Percentiles rank a stretch among this genome's conserved stretches.
phyloP scores from a whole-genome alignment of 257 asterid species.

The Capsicum baccatum region DNA sequence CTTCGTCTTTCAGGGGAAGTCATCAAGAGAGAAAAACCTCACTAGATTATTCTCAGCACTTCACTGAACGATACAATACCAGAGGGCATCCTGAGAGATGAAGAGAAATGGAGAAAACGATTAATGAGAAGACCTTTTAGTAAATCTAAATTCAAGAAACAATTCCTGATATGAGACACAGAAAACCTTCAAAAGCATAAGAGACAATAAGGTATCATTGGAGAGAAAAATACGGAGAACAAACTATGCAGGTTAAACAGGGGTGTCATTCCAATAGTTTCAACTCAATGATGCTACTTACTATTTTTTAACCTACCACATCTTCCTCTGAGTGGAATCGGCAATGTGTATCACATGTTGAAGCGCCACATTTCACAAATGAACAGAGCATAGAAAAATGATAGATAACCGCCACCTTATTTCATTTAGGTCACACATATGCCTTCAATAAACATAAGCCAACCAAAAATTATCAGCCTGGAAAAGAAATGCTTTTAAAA shows the following conservation, averaged over 20 bases:
- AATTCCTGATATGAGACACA: background rate
- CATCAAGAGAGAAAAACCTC: slow-evolving; percentile 53
- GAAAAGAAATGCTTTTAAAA: background rate
- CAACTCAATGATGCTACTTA: background rate
- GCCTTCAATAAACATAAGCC: background rate
- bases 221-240: background rate
- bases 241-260: background rate
- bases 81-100: background rate
- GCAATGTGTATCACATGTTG: background rate
- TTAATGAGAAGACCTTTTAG: background rate
- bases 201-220: background rate
- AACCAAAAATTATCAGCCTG: background rate
- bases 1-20: slow-evolving; percentile 65
- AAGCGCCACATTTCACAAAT: background rate
- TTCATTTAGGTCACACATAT: background rate
- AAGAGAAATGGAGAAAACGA: slow-evolving; percentile 6
- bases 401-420: background rate
- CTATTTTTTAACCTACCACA: background rate
- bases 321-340: background rate
- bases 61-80: slow-evolving; percentile 2
- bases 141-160: slow-evolving; percentile 16
- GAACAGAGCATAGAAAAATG: background rate
- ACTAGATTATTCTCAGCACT: background rate
- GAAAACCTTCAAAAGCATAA: background rate
- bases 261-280: background rate